Evolutionary conservation across 306 rosid genomes (phyloP), one percentile per base, ranked within the genome.

Genomic region (Fragaria nilgerrensis): DNA sequence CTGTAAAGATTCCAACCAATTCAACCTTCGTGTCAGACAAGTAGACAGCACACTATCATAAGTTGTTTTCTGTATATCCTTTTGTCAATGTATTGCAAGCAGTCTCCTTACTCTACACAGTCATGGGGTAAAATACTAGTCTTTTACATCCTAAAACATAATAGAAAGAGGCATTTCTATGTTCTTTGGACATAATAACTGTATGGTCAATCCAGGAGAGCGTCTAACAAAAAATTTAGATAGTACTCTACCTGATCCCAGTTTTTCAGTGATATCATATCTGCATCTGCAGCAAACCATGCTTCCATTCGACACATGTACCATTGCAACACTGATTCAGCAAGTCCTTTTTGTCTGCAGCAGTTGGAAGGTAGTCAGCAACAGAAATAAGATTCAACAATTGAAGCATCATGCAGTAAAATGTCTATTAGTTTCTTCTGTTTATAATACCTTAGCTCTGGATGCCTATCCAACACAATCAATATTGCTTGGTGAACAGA

Each of bases 261-360:
- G 76, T 77, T 87, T 79, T 91, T 68, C 36, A 91, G 83, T 19
- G 93, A 91, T 81, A 91, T 91, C 88, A 87, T 89, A 81, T 91
- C 93, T 15, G 91, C 93, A 79, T 91, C 93, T 37, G 96, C 93
- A 73, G 93, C 93, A 87, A 91, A 91, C 96, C 96, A 91, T 19
- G 93, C 93, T 84, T 91, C 96, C 96, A 89, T 87, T 78, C 96
- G 88, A 84, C 96, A 91, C 73, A 87, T 70, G 79, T 79, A 91
- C 96, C 96, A 91, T 72, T 86, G 96, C 75, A 91, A 79, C 65
- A 91, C 93, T 86, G 86, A 83, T 52, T 84, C 88, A 65, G 93
- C 88, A 81, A 87, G 85, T 84, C 93, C 96, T 44, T 87, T 77
- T 81, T 84, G 87, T 86, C 96, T 91, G 85, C 78, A 80, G 48